Percentiles rank a stretch among this genome's conserved stretches.
Evolutionary conservation across 129 eudicot genomes (phyloP).

Genomic region (Pulicaria dysenterica): DNA sequence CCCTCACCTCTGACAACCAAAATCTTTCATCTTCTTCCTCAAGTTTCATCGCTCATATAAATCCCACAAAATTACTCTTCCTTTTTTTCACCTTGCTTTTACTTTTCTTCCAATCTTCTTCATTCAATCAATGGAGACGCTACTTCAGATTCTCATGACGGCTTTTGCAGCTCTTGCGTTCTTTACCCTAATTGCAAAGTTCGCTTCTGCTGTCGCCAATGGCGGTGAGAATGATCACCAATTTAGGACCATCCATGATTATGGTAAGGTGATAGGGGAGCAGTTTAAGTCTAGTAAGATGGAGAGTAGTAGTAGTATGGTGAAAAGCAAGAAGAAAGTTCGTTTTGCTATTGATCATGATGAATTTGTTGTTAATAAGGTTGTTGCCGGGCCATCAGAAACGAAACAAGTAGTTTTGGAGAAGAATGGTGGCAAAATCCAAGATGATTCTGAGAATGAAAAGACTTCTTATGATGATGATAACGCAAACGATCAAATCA

Average conservation of each 20-base stretch:
- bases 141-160: constrained; percentile 43
- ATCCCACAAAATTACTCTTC: neutral
- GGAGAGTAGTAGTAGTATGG: constrained; percentile 28
- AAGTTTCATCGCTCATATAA: constrained; percentile 2
- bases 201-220: constrained; percentile 30
- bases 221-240: constrained; percentile 8
- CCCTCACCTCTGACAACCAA: constrained; percentile 52
- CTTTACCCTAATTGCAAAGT: constrained; percentile 39
- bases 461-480: neutral
- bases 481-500: constrained; percentile 7
- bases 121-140: constrained; percentile 42
- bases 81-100: neutral
- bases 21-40: constrained; percentile 40
- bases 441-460: constrained; percentile 9
- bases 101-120: neutral
- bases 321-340: constrained; percentile 53
- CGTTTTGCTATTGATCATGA: constrained; percentile 53
- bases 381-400: constrained; percentile 28
- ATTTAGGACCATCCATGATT: constrained; percentile 3
- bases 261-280: constrained; percentile 15
- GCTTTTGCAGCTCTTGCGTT: constrained; percentile 42
- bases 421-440: neutral
- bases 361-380: constrained; percentile 28
- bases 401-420: constrained; percentile 12
- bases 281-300: constrained; percentile 33